A percentile compares a stretch with the other conserved stretches of the same genome.
phyloP scores from a whole-genome alignment of 805 yeast species.

The Lipomyces anomalus region DNA sequence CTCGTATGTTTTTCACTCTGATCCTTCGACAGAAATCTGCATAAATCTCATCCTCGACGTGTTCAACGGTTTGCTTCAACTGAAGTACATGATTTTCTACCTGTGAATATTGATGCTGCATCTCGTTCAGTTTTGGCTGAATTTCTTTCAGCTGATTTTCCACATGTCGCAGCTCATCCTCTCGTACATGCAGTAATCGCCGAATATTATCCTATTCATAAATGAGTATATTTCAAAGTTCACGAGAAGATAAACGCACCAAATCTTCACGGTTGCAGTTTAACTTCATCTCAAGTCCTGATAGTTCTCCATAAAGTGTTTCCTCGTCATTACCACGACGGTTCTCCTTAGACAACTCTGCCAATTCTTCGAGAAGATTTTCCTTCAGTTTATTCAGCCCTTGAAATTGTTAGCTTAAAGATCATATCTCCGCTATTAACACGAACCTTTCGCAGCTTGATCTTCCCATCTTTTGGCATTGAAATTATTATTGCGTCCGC shows the following conservation, averaged over 20 bases:
- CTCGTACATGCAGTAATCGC: slow-evolving; percentile 29
- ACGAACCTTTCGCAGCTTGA: slow-evolving; percentile 20
- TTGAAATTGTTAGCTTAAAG: slow-evolving; percentile 34
- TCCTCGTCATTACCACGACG: slow-evolving; percentile 56
- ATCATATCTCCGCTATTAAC: no score
- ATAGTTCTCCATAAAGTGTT: slow-evolving; percentile 50
- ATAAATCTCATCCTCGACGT: slow-evolving; percentile 28
- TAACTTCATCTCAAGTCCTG: slow-evolving; percentile 38
- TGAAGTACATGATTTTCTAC: slow-evolving; percentile 31
- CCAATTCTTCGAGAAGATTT: slow-evolving; percentile 46
- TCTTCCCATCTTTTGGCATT: slow-evolving; percentile 66
- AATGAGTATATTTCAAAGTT: not conserved
- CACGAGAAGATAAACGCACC: slow-evolving; percentile 16
- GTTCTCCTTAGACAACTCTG: slow-evolving; percentile 40
- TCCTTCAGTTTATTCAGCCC: slow-evolving; percentile 49
- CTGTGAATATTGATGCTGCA: slow-evolving; percentile 28
- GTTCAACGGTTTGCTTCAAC: slow-evolving; percentile 37
- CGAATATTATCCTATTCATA: slow-evolving; percentile 7
- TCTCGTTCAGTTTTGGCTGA: slow-evolving; percentile 39
- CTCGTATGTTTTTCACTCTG: slow-evolving; percentile 52
- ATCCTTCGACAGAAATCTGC: slow-evolving; percentile 50
- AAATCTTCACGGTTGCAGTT: slow-evolving; percentile 31
- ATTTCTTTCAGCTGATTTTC: slow-evolving; percentile 31
- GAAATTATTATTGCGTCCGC: slow-evolving; percentile 58
- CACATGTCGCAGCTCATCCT: slow-evolving; percentile 24